Percentiles rank a stretch among this genome's conserved stretches.
Evolutionary conservation across 2,329 filamentous ascomycete genomes (phyloP).

Genomic region (Sporothrix variecibatus): DNA sequence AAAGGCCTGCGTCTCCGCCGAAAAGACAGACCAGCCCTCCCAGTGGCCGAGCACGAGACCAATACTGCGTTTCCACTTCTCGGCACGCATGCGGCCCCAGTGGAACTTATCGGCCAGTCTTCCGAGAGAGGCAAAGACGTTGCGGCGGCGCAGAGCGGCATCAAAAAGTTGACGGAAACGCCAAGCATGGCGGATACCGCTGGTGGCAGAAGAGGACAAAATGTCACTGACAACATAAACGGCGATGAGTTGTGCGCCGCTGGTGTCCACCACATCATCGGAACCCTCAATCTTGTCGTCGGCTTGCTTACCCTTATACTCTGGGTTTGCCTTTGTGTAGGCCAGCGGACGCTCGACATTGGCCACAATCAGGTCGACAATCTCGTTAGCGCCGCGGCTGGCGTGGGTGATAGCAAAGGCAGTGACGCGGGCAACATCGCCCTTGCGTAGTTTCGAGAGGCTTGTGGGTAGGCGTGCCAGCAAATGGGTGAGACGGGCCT

Average conservation of each 20-base stretch:
- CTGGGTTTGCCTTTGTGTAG: conserved; percentile 69
- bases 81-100: conserved; percentile 80
- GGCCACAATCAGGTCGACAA: conserved; percentile 82
- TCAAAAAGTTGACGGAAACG: conserved; percentile 83
- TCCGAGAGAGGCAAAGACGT: conserved; percentile 75
- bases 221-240: conserved; percentile 80
- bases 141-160: conserved; percentile 64
- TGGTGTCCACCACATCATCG: conserved; percentile 65
- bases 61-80: conserved; percentile 82
- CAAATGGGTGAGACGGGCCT: conserved; percentile 80
- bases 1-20: conserved; percentile 69
- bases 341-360: conserved; percentile 80
- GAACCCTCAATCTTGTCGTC: conserved; percentile 44
- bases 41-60: conserved; percentile 69
- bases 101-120: conserved; percentile 68
- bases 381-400: conserved; percentile 80
- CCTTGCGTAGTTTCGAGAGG: conserved; percentile 73
- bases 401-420: conserved; percentile 88
- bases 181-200: conserved; percentile 81
- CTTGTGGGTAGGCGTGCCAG: conserved; percentile 79
- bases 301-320: conserved; percentile 45
- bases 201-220: conserved; percentile 73
- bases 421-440: conserved; percentile 82
- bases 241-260: conserved; percentile 73
- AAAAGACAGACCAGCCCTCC: conserved; percentile 73